phyloP scores from a whole-genome alignment of 805 yeast genomes.

The Cyberlindnera euphorbiiphila region DNA sequence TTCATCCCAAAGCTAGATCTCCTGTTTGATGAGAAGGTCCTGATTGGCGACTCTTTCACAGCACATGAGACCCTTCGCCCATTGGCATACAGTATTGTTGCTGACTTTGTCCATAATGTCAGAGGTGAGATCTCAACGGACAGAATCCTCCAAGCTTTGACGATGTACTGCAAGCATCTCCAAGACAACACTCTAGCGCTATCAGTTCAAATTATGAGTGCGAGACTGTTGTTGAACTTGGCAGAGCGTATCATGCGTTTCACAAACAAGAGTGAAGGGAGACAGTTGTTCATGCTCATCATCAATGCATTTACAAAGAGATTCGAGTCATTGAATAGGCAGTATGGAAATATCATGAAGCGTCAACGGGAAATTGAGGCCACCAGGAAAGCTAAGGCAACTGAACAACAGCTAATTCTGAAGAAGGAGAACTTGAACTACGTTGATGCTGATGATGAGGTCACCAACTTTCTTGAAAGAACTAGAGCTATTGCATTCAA shows the following conservation, averaged over 20 bases:
- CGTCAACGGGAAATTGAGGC: constrained; percentile 54
- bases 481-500: constrained; percentile 18
- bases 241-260: constrained; percentile 84
- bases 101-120: constrained; percentile 92
- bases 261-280: constrained; percentile 71
- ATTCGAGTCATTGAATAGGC: constrained; percentile 69
- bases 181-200: constrained; percentile 79
- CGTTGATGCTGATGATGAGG: constrained; percentile 36
- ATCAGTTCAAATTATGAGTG: constrained; percentile 95
- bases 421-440: constrained; percentile 30
- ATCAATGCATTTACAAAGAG: constrained; percentile 85
- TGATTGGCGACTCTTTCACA: constrained; percentile 91
- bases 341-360: constrained; percentile 60
- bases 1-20: constrained; percentile 84
- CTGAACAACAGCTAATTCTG: constrained; percentile 34
- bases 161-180: constrained; percentile 72
- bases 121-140: constrained; percentile 75
- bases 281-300: constrained; percentile 77
- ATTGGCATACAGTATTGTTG: constrained; percentile 89
- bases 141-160: constrained; percentile 85
- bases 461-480: constrained; percentile 29
- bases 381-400: constrained; percentile 39
- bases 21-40: constrained; percentile 78
- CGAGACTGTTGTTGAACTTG: constrained; percentile 79
- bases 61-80: constrained; percentile 88